Percentiles rank a stretch among this genome's conserved stretches.
These are phyloP conservation scores for Ophiostoma himal-ulmi DNA, from an alignment of 2,329 filamentous ascomycete genomes.

Conservation along the genomic window DNA sequence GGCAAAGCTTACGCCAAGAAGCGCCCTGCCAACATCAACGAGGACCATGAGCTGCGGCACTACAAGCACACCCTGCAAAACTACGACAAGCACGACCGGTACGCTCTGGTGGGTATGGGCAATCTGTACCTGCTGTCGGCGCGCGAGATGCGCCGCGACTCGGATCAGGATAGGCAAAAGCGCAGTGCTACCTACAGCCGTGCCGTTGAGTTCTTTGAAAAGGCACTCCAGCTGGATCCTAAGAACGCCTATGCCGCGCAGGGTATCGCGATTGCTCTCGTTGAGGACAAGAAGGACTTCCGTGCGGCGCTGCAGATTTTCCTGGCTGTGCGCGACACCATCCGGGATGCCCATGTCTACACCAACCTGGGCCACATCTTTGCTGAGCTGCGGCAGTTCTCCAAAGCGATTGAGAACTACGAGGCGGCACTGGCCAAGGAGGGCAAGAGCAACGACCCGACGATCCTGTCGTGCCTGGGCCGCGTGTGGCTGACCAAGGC, in stretches of 20 bases:
- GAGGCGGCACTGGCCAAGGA: constrained; percentile 78
- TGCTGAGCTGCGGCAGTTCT: constrained; percentile 81
- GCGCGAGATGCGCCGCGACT: constrained; percentile 88
- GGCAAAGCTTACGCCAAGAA: constrained; percentile 77
- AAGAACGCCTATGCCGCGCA: constrained; percentile 96
- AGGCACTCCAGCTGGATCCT: constrained; percentile 88
- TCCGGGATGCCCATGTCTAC: constrained; percentile 82
- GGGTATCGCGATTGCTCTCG: constrained; percentile 86
- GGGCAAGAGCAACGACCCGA: constrained; percentile 64
- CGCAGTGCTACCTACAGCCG: constrained; percentile 80
- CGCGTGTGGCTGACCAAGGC: constrained; percentile 82
- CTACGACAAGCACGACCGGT: constrained; percentile 96
- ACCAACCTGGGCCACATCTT: constrained; percentile 93
- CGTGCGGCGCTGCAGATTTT: constrained; percentile 79
- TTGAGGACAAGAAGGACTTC: constrained; percentile 90
- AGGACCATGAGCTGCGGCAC: constrained; percentile 87
- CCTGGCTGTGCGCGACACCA: constrained; percentile 80
- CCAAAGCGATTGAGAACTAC: constrained; percentile 90
- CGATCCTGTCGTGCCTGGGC: constrained; percentile 78
- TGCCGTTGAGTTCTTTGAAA: constrained; percentile 97
- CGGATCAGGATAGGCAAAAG: constrained; percentile 86
- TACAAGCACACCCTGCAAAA: constrained; percentile 94
- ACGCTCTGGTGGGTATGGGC: constrained; percentile 93
- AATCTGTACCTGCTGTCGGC: constrained; percentile 84
- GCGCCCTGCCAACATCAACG: constrained; percentile 68